phyloP scores from a whole-genome alignment of 192 early-diverging fungal species.

The Coemansia sp. region DNA sequence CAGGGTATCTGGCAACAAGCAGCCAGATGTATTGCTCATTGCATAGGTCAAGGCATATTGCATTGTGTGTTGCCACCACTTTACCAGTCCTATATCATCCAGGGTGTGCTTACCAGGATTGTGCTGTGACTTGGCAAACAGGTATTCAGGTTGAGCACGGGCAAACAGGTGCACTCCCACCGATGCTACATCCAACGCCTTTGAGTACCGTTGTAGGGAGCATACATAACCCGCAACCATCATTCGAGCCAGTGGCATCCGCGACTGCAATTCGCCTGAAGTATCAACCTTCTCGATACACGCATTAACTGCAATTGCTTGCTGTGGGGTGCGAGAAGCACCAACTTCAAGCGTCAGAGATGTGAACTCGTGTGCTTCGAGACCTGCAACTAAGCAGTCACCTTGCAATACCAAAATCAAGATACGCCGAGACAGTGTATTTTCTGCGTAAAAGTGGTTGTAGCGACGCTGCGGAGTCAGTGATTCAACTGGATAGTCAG shows the following conservation, averaged over 20 bases:
- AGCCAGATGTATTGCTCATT: background rate
- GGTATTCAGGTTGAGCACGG: conserved; percentile 80
- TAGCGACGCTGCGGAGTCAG: conserved; percentile 36
- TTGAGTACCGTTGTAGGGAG: conserved; percentile 29
- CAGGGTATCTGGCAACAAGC: background rate
- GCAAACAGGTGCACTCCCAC: conserved; percentile 70
- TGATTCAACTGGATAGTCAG: conserved; percentile 34
- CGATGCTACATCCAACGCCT: conserved; percentile 6
- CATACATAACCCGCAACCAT: conserved; percentile 42
- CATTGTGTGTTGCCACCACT: conserved; percentile 74
- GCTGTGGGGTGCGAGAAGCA: background rate
- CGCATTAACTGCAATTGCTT: conserved; percentile 22
- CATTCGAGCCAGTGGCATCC: conserved; percentile 27
- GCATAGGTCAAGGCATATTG: conserved; percentile 19
- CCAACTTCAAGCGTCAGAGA: conserved; percentile 20
- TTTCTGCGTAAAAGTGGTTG: conserved; percentile 28
- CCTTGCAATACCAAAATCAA: conserved; percentile 37
- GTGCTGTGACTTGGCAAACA: conserved; percentile 71
- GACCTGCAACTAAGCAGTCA: conserved; percentile 35
- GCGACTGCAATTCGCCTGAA: conserved; percentile 25
- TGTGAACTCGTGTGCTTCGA: conserved; percentile 45
- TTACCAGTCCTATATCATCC: conserved; percentile 63
- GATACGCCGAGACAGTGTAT: conserved; percentile 36
- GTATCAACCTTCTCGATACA: conserved; percentile 54
- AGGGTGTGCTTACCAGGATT: conserved; percentile 67